Evolutionary conservation across 2,329 filamentous ascomycete species (phyloP).

Genomic region (Penicillium sp.): DNA sequence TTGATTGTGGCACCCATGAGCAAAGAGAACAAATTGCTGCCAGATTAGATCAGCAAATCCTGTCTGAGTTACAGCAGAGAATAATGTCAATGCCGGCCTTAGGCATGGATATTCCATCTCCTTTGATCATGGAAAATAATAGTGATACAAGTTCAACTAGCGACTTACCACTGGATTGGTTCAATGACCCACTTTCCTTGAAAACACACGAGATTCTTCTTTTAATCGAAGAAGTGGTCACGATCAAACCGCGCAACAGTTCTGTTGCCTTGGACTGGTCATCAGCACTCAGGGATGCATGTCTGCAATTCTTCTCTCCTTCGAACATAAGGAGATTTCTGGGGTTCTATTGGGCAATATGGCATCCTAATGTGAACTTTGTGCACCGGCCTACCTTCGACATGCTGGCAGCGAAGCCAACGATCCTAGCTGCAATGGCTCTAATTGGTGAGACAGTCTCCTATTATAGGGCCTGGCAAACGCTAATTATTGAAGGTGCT

Average conservation of each 20-base stretch:
- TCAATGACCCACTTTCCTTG: constrained; percentile 23
- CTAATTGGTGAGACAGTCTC: constrained; percentile 29
- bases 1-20: constrained; percentile 37
- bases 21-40: constrained; percentile 29
- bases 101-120: not conserved
- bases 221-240: constrained; percentile 36
- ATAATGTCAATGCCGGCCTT: not conserved
- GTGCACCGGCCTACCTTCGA: constrained; percentile 40
- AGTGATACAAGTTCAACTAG: constrained; percentile 2
- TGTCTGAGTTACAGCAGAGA: not conserved
- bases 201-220: constrained; percentile 40
- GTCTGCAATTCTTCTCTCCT: constrained; percentile 24
- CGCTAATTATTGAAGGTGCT: constrained; percentile 9
- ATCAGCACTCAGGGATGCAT: constrained; percentile 27
- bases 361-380: constrained; percentile 40
- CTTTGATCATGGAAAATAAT: constrained; percentile 2
- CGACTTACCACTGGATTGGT: constrained; percentile 17
- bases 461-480: not conserved
- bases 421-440: constrained; percentile 37
- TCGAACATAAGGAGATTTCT: constrained; percentile 27
- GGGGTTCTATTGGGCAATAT: constrained; percentile 38
- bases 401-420: constrained; percentile 26
- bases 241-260: constrained; percentile 36
- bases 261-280: constrained; percentile 37
- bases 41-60: constrained; percentile 2